Base-by-base conservation (phyloP, 1,139 yeast species). In the Oligophagozyma castellii region DNA sequence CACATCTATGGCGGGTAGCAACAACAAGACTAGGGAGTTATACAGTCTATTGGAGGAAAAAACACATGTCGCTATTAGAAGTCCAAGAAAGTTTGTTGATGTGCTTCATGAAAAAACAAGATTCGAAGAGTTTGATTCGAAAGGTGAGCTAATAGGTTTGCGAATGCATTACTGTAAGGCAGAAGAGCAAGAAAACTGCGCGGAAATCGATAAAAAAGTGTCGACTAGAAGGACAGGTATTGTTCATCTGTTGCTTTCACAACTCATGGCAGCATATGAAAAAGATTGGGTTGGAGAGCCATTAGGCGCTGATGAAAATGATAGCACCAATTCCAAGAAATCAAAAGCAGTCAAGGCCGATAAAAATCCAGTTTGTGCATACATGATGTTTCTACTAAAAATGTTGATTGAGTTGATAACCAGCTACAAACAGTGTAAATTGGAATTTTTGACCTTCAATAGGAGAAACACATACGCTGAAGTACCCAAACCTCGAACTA, bases 401-500 rank as follows among this genome's bases (percentile, higher is more conserved):
- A 56, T 71, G 0, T 53, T 84, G 22, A 65, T 76, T 1, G 96
- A 86, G 42, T 57, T 84, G 11, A 53, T 84, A 12, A 71, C 76
- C 2, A 78, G 94, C 1, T 86, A 84, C 52, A 77, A 76, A 40
- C 73, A 72, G 36, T 72, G 89, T 35, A 86, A 86, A 48, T 63
- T 79, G 30, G 95, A 83, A 43, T 79, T 86, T 44, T 58, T 86
- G 33, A 74, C 86, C 0, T 84, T 69, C 43, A 73, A 89, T 3
- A 76, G 73, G 72, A 72, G 52, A 53, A 59, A 28, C 45, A 43
- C 14, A 49, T 58, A 55, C 36, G 43, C 64, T 37, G 57, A 51
- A 11, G 35, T 50, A 1, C 55, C 58, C 5, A 72, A 67, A 40
- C 89, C 93, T 2, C 63, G 89, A 22, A 64, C 84, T 0, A 76